phyloP scores from a whole-genome alignment of 345 rosid genomes.

The Aegle marmelos region DNA sequence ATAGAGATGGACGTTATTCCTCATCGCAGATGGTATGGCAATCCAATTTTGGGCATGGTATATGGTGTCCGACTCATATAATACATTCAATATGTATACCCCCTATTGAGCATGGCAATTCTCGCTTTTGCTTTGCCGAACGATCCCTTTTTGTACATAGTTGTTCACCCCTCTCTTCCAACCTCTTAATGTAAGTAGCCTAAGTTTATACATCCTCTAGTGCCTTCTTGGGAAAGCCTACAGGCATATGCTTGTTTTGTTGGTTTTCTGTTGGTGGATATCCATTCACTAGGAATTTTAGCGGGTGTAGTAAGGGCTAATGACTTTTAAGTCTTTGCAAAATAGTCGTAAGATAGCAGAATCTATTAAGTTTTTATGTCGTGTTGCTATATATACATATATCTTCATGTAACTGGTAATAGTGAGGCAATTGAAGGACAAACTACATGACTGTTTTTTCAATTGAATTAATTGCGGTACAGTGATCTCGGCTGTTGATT shows the following conservation, averaged over 20 bases:
- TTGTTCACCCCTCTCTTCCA: neutral
- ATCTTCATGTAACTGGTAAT: neutral
- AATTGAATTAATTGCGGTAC: neutral
- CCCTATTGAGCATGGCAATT: conserved; percentile 8
- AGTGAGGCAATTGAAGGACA: neutral
- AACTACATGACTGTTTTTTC: neutral
- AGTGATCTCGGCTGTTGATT: neutral
- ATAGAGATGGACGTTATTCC: neutral
- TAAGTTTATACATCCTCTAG: conserved; percentile 9
- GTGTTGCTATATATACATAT: too few relatives aligned
- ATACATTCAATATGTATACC: neutral
- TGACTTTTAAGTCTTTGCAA: neutral
- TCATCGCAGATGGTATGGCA: neutral
- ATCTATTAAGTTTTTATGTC: neutral
- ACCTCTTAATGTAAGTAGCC: conserved; percentile 24
- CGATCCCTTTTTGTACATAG: conserved; percentile 23
- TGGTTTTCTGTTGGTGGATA: neutral
- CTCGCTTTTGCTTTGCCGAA: conserved; percentile 1
- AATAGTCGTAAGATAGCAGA: neutral
- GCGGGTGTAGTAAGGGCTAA: neutral
- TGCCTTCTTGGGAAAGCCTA: conserved; percentile 9
- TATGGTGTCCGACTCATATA: conserved; percentile 15
- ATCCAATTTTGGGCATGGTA: conserved; percentile 33
- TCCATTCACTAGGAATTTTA: neutral
- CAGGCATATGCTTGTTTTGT: neutral